Conservation (phyloP, 805 yeast species). For the Ogataea paraovalis region DNA sequence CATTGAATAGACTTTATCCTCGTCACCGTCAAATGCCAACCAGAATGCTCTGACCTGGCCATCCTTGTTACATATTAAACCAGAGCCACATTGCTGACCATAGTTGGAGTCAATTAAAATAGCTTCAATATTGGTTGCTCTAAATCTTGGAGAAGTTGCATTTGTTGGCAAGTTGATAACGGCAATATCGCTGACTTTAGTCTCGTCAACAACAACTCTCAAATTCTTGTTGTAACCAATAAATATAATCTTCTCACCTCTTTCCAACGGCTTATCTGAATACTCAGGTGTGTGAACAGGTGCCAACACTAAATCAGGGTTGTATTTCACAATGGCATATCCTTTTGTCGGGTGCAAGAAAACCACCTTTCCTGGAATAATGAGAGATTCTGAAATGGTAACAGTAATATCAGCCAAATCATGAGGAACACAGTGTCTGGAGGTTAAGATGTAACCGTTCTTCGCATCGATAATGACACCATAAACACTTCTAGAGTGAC, state of each 20-base stretch:
- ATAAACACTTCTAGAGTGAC: constrained; percentile 56
- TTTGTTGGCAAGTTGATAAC: constrained; percentile 70
- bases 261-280: constrained; percentile 49
- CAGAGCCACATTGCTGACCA: constrained; percentile 69
- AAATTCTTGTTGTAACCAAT: constrained; percentile 73
- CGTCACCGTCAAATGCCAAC: constrained; percentile 80
- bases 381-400: constrained; percentile 80
- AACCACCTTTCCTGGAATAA: constrained; percentile 73
- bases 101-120: constrained; percentile 68
- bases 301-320: constrained; percentile 68
- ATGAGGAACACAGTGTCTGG: constrained; percentile 78
- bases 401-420: constrained; percentile 72
- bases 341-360: constrained; percentile 87
- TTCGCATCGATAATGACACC: constrained; percentile 82
- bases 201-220: constrained; percentile 68
- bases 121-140: constrained; percentile 81
- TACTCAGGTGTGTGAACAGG: constrained; percentile 67
- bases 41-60: constrained; percentile 83
- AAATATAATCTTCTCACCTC: constrained; percentile 76
- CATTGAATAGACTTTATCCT: constrained; percentile 60
- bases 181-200: constrained; percentile 72
- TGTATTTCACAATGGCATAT: constrained; percentile 79
- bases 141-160: constrained; percentile 68
- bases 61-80: constrained; percentile 69
- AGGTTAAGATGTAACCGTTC: constrained; percentile 74